Evolutionary conservation across 495 filamentous ascomycete genomes (phyloP).

Genomic region (Hypoxylon intermedium): DNA sequence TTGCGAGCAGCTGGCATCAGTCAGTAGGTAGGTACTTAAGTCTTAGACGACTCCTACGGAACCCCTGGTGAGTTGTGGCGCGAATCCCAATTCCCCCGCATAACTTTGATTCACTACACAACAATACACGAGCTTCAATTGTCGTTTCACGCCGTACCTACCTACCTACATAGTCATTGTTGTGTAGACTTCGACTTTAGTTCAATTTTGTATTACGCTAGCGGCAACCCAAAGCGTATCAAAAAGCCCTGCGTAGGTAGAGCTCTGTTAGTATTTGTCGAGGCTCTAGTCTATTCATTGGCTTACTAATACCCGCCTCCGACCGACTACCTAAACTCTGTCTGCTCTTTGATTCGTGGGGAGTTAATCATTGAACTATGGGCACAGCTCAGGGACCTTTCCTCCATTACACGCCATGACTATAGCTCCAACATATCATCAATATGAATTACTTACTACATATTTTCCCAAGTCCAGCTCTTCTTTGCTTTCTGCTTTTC

Average conservation of each 20-base stretch:
- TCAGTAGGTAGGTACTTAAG: too few species aligned
- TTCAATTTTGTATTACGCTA: not conserved
- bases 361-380: constrained; percentile 8
- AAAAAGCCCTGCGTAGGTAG: not conserved
- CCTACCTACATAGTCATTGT: not conserved
- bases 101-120: constrained; percentile 6
- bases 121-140: constrained; percentile 11
- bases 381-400: constrained; percentile 6
- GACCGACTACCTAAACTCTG: not conserved
- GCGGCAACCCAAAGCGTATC: not conserved
- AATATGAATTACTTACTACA: constrained; percentile 27
- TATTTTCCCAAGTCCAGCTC: constrained; percentile 10
- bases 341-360: constrained; percentile 13
- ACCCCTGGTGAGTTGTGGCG: not conserved
- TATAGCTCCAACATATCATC: constrained; percentile 14
- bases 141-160: not conserved
- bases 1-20: not conserved
- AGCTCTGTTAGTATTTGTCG: not conserved
- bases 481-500: constrained; percentile 11
- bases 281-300: not conserved
- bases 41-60: too few species aligned
- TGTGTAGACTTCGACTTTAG: not conserved
- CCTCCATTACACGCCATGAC: constrained; percentile 21
- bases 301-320: constrained; percentile 22
- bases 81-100: constrained; percentile 20